A percentile compares a stretch with the other conserved stretches of the same genome.
phyloP scores from a whole-genome alignment of 257 asterid genomes.

The Dorcoceras hygrometricum region DNA sequence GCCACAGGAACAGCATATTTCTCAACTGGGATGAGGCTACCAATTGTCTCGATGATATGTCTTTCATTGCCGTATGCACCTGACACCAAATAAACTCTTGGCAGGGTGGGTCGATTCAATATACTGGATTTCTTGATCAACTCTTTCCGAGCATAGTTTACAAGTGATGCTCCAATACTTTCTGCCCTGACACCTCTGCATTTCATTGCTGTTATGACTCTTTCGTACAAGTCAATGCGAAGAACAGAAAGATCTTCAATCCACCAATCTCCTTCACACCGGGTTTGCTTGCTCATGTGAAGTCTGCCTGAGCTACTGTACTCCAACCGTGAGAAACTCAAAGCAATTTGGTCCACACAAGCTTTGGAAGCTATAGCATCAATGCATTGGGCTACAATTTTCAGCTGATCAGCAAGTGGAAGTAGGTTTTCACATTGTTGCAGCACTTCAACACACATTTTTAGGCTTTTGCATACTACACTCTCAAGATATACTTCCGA shows the following conservation, averaged over 20 bases:
- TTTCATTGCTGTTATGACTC: constrained; percentile 79
- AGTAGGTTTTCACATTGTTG: constrained; percentile 71
- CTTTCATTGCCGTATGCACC: constrained; percentile 48
- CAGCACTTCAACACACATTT: constrained; percentile 83
- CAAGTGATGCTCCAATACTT: constrained; percentile 89
- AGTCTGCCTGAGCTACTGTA: constrained; percentile 92
- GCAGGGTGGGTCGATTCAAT: constrained; percentile 56
- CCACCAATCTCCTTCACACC: constrained; percentile 90
- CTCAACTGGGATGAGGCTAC: constrained; percentile 86
- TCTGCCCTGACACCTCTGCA: constrained; percentile 93
- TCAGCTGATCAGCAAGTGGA: constrained; percentile 89
- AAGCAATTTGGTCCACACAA: constrained; percentile 92
- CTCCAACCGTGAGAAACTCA: constrained; percentile 88
- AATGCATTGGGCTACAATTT: constrained; percentile 59
- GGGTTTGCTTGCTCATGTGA: constrained; percentile 76
- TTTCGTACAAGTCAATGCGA: constrained; percentile 62
- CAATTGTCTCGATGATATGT: constrained; percentile 73
- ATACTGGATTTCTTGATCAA: constrained; percentile 60
- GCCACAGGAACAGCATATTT: constrained; percentile 69
- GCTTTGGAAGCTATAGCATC: constrained; percentile 91
- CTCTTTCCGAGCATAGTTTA: constrained; percentile 74
- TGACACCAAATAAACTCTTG: constrained; percentile 36
- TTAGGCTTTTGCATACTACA: constrained; percentile 68
- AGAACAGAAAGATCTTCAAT: constrained; percentile 82
- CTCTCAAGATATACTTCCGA: constrained; percentile 74